phyloP scores from a whole-genome alignment of 345 rosid genomes.

The Populus davidiana region DNA sequence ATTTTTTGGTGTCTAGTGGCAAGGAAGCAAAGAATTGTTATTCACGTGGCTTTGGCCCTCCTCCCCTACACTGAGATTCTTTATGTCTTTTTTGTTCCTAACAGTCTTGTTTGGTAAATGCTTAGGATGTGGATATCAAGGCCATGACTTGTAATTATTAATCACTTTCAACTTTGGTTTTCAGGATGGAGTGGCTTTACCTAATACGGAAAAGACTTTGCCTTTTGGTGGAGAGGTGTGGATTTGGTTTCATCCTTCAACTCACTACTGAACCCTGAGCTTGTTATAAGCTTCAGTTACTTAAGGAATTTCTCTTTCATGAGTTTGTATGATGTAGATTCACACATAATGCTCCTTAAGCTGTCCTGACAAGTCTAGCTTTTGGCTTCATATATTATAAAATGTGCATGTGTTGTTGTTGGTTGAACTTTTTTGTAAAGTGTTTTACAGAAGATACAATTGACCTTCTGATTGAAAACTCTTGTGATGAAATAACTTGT shows the following conservation, averaged over 20 bases:
- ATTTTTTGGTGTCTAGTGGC: not conserved
- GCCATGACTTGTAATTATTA: conserved; percentile 15
- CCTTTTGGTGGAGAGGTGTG: conserved; percentile 95
- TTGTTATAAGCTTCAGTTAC: conserved; percentile 5
- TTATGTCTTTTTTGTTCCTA: not conserved
- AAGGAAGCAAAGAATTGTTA: not conserved
- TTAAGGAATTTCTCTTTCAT: conserved; percentile 7
- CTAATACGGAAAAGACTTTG: conserved; percentile 83
- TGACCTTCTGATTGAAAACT: not conserved
- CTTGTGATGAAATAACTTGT: not conserved
- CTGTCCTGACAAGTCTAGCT: not conserved
- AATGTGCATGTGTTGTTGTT: not conserved
- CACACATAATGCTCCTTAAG: not conserved
- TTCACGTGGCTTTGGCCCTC: not conserved
- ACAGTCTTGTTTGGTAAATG: not conserved
- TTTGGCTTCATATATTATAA: not conserved
- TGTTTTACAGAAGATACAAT: not conserved
- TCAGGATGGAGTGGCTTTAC: conserved; percentile 94
- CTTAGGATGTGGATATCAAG: not conserved
- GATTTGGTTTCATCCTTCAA: conserved; percentile 19
- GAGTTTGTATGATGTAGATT: not conserved
- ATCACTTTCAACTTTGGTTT: conserved; percentile 14
- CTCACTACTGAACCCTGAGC: conserved; percentile 1
- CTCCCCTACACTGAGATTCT: not conserved
- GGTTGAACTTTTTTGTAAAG: not conserved